These are phyloP conservation scores for Coemansia sp. DNA, from an alignment of 192 early-diverging fungal species.

Conservation along the genomic window DNA sequence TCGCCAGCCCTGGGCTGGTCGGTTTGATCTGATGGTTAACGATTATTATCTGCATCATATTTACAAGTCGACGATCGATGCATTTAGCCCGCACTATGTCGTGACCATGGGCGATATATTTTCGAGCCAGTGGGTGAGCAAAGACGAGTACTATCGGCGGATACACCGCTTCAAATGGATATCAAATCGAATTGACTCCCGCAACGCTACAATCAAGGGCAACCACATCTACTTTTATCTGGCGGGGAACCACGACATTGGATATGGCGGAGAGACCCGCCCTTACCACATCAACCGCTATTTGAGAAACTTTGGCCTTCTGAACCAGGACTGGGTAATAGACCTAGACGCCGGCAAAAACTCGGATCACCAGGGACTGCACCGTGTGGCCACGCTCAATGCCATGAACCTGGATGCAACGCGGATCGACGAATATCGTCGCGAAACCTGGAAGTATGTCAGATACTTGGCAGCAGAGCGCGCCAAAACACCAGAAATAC, in stretches of 20 bases:
- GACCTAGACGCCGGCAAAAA: slow-evolving; percentile 6
- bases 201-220: slow-evolving; percentile 10
- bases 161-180: slow-evolving; percentile 60
- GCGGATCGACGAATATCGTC: slow-evolving; percentile 46
- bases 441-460: slow-evolving; percentile 60
- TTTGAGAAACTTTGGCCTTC: slow-evolving; percentile 57
- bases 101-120: slow-evolving; percentile 67
- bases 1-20: slow-evolving; percentile 57
- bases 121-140: slow-evolving; percentile 64
- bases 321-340: slow-evolving; percentile 45
- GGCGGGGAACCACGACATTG: slow-evolving; percentile 70
- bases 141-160: slow-evolving; percentile 57
- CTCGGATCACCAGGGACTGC: background rate
- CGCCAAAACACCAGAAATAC: slow-evolving; percentile 27
- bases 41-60: slow-evolving; percentile 63
- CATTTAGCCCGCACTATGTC: slow-evolving; percentile 55
- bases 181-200: slow-evolving; percentile 40
- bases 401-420: slow-evolving; percentile 52
- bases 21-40: slow-evolving; percentile 58
- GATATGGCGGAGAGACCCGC: slow-evolving; percentile 62
- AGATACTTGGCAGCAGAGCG: slow-evolving; percentile 36
- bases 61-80: slow-evolving; percentile 55
- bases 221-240: slow-evolving; percentile 48
- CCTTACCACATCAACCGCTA: slow-evolving; percentile 56
- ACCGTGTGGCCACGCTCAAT: slow-evolving; percentile 46